Base-by-base conservation (phyloP, 306 rosid genomes). In the Cicer judaicum region DNA sequence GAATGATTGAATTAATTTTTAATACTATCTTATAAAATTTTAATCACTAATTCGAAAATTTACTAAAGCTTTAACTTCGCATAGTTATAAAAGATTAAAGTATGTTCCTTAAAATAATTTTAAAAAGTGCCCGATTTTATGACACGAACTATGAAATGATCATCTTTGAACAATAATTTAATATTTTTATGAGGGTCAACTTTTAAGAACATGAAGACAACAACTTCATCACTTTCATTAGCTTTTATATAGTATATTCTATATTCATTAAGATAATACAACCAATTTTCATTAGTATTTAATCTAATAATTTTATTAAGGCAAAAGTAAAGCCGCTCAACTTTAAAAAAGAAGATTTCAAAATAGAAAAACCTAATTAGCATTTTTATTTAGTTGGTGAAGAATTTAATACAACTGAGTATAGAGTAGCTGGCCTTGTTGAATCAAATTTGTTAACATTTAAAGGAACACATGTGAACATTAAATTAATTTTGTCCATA, bases 381-480 rank as follows among this genome's bases (percentile, higher is more conserved):
- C 21, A 76, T 70, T 76, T 78, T 71, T 38, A 29, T 63, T 69
- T 65, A 57, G 69, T 71, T 72, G 74, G 77, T 76, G 49, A 78
- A 72, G 50, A 79, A 76, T 84, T 80, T 65, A 74, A 83, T 81
- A 50, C 38, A 57, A 59, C 7, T 68, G 54, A 43, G 14, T 43
- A 53, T 12, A 59, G 64, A 67, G 76, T 72, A 40, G 88, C 68
- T 75, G 77, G 79, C 72, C 65, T 70, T 78, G 85, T 83, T 83
- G 80, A 48, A 62, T 75, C 65, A 46, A 12, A 68, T 49, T 77
- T 42, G 73, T 68, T 50, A 12, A 66, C 34, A 41, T 41, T 41
- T 41, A 64, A 57, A 66, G 59, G 55, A 13, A 59, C 5, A 14
- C 80, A 67, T 79, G 85, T 69, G 84, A 84, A 68, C 69, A 65